A percentile compares a stretch with the other conserved stretches of the same genome.
Evolutionary conservation across 495 filamentous ascomycete genomes (phyloP).

Genomic region (Alectoria sarmentosa): DNA sequence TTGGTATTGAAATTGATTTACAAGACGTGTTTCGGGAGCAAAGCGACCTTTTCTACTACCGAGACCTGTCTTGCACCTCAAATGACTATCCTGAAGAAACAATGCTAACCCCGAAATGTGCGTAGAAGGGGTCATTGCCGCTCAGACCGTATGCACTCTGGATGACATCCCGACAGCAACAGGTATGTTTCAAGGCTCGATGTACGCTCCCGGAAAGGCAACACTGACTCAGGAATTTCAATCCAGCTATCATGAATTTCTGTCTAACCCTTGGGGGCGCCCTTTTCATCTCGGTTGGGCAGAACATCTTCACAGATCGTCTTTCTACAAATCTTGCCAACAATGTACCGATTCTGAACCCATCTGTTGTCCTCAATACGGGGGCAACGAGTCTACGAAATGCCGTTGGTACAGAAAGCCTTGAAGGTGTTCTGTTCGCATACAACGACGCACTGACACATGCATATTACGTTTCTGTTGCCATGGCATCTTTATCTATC

Average conservation of each 20-base stretch:
- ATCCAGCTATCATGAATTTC: conserved; percentile 51
- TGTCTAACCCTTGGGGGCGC: conserved; percentile 65
- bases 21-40: no score
- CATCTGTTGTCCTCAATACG: conserved; percentile 42
- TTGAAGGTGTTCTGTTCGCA: conserved; percentile 52
- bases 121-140: conserved; percentile 59
- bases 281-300: conserved; percentile 65
- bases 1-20: no score
- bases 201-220: background rate
- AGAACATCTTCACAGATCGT: conserved; percentile 72
- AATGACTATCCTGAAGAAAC: no score
- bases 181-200: conserved; percentile 25
- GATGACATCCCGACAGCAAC: conserved; percentile 62
- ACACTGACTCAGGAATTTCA: background rate
- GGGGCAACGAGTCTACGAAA: conserved; percentile 63
- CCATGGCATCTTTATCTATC: conserved; percentile 53
- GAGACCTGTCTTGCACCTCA: no score
- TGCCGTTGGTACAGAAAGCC: conserved; percentile 30
- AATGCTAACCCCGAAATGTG: no score
- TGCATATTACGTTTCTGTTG: conserved; percentile 63
- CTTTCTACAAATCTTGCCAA: conserved; percentile 49
- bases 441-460: conserved; percentile 65
- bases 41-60: no score
- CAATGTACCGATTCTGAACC: conserved; percentile 46
- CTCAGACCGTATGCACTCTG: conserved; percentile 55